Evolutionary conservation across 2,329 filamentous ascomycete species (phyloP).

Genomic region (Ophiocordyceps camponoti-floridani): DNA sequence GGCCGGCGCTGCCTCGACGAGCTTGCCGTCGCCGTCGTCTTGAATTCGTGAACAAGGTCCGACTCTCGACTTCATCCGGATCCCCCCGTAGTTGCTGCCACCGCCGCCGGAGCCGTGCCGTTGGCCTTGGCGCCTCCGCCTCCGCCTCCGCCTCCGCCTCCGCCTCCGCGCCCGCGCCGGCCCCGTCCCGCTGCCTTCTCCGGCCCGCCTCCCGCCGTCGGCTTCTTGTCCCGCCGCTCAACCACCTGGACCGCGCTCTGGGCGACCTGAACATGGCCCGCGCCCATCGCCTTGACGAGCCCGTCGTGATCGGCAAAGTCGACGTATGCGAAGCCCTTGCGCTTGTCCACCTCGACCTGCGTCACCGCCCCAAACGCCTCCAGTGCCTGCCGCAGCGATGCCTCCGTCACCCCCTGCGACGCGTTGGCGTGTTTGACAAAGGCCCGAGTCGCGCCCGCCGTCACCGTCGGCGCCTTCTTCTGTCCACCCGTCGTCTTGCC

Average conservation of each 20-base stretch:
- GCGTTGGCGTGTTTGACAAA: constrained; percentile 74
- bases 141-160: constrained; percentile 3
- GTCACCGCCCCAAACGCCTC: constrained; percentile 55
- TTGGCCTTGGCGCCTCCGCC: constrained; percentile 5
- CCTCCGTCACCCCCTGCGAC: constrained; percentile 80
- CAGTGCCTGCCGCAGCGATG: constrained; percentile 57
- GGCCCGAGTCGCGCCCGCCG: constrained; percentile 39
- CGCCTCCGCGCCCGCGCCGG: constrained; percentile 5
- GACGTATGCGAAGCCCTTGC: constrained; percentile 87
- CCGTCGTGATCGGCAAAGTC: constrained; percentile 62
- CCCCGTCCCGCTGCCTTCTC: constrained; percentile 8
- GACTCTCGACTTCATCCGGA: background rate
- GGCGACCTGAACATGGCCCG: constrained; percentile 66
- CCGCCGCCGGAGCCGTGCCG: constrained; percentile 1
- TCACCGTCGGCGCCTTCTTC: constrained; percentile 14
- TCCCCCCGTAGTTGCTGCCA: constrained; percentile 4
- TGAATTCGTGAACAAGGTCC: no score
- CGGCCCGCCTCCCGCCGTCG: constrained; percentile 6
- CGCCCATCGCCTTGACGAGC: constrained; percentile 61
- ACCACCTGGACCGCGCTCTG: constrained; percentile 77
- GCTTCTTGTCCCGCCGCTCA: constrained; percentile 52
- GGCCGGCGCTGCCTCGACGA: no score
- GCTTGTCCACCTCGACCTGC: constrained; percentile 80
- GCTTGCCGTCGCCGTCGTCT: no score
- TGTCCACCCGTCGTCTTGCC: constrained; percentile 11